Conservation (phyloP, 2,329 filamentous ascomycete species). For the Lojkania enalia region DNA sequence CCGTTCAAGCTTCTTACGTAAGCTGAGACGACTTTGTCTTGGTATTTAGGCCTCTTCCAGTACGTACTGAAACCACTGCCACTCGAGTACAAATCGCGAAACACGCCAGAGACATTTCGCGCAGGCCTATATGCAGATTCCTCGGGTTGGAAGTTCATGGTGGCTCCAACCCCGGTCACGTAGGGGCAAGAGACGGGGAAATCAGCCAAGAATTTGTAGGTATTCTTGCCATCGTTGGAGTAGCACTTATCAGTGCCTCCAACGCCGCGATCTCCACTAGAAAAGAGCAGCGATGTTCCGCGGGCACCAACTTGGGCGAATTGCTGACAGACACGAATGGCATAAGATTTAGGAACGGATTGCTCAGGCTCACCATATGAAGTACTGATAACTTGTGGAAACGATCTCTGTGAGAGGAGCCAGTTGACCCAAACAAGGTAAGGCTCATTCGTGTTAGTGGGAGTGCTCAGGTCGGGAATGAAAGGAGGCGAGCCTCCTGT, state of each 20-base stretch:
- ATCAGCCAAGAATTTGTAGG: slow-evolving; percentile 59
- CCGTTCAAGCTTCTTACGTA: slow-evolving; percentile 51
- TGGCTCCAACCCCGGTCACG: slow-evolving; percentile 68
- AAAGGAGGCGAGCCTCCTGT: slow-evolving; percentile 62
- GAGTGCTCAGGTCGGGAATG: slow-evolving; percentile 51
- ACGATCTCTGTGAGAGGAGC: slow-evolving; percentile 57
- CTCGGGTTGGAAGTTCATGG: slow-evolving; percentile 58
- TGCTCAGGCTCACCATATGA: slow-evolving; percentile 72
- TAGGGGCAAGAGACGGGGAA: slow-evolving; percentile 72
- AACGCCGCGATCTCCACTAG: slow-evolving; percentile 65
- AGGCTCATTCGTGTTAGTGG: slow-evolving; percentile 66
- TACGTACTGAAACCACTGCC: slow-evolving; percentile 55
- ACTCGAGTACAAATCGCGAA: slow-evolving; percentile 57
- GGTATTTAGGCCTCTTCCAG: slow-evolving; percentile 55
- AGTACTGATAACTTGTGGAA: slow-evolving; percentile 66
- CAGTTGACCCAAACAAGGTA: slow-evolving; percentile 67
- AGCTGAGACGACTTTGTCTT: slow-evolving; percentile 47
- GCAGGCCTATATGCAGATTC: slow-evolving; percentile 48
- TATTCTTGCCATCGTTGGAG: slow-evolving; percentile 62
- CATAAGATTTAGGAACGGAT: slow-evolving; percentile 63
- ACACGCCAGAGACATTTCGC: slow-evolving; percentile 34
- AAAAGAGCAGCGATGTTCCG: slow-evolving; percentile 67
- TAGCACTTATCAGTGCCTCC: slow-evolving; percentile 57
- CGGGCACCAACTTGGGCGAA: slow-evolving; percentile 69
- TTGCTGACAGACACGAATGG: slow-evolving; percentile 63